Evolutionary conservation across 306 rosid genomes (phyloP), one percentile per base, ranked within the genome.

Genomic region (Pterocarpus macrocarpus): DNA sequence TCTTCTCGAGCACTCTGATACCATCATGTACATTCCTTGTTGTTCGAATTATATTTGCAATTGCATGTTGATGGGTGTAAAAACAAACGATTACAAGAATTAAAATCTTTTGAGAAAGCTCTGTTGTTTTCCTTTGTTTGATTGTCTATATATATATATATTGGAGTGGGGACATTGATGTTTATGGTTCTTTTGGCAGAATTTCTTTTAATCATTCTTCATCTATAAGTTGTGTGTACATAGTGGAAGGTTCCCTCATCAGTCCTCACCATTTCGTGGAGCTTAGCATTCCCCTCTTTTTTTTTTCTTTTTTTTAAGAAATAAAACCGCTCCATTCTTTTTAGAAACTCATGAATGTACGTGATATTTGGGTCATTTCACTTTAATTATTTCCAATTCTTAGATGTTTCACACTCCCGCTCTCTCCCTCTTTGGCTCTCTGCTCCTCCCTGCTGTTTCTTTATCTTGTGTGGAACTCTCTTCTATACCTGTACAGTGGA

Each of bases 41-140:
- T 64, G 38, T 68, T 80, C 69, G 71, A 64, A 34, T 34, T 49
- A 50, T 59, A 63, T 58, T 76, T 78, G 33, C 65, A 38, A 57
- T 64, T 47, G 64, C 39, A 63, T 11, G 32, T 50, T 52, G 38
- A 57, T 62, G 69, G 70, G 56, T 28, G 63, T 73, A 56, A 17
- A 57, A 41, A 30, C 41, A 77, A 72, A 69, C 41, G 67, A 82
- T 39, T 61, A 66, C 77, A 16, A 5, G 28, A n/a, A 62, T 33
- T 45, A 49, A 45, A 57, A 30, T 28, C 12, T 5, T 33, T 43
- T 30, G 4, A 11, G 39, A 11, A 53, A 41, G 57, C 16, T 57
- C 43, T 15, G 59, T 57, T 66, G 16, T 28, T 30, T 55, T 30
- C 30, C 32, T 15, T 32, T 73, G 67, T 80, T 53, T 9, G n/a